Evolutionary conservation across 2,329 filamentous ascomycete species (phyloP).

Genomic region (Diaporthe citriasiana): DNA sequence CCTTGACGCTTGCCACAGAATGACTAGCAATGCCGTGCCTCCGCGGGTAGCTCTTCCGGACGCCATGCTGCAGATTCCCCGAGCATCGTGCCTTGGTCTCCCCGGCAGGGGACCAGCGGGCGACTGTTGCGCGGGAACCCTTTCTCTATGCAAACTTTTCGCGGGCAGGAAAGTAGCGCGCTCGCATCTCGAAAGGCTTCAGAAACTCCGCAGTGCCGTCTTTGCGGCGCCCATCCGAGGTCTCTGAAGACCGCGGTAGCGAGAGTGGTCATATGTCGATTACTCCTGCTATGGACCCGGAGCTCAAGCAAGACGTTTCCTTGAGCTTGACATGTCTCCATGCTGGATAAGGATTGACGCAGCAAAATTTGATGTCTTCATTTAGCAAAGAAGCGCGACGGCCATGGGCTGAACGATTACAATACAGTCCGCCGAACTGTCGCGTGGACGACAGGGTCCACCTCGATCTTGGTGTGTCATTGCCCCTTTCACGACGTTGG

Average conservation of each 20-base stretch:
- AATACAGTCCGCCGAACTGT: constrained; percentile 7
- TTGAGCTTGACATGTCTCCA: background rate
- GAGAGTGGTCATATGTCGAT: background rate
- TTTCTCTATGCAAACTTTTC: constrained; percentile 18
- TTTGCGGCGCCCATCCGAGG: background rate
- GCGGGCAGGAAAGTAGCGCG: background rate
- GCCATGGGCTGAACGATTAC: background rate
- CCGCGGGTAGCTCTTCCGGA: constrained; percentile 25
- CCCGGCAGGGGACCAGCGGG: constrained; percentile 17
- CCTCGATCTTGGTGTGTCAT: constrained; percentile 18
- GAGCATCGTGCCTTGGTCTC: constrained; percentile 27
- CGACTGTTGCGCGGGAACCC: constrained; percentile 11
- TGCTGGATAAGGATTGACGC: background rate
- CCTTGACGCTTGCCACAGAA: constrained; percentile 29
- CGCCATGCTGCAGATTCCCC: constrained; percentile 19
- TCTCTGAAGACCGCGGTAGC: background rate
- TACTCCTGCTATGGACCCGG: background rate
- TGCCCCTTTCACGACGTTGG: constrained; percentile 33
- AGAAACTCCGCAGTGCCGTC: background rate
- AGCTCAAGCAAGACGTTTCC: background rate
- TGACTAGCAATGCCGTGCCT: constrained; percentile 27
- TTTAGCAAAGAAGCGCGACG: background rate
- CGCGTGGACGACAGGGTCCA: constrained; percentile 28
- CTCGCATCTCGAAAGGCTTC: background rate
- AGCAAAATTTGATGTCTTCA: background rate